Base-by-base conservation (phyloP, 257 asterid species). In the Gentiana macrophylla region DNA sequence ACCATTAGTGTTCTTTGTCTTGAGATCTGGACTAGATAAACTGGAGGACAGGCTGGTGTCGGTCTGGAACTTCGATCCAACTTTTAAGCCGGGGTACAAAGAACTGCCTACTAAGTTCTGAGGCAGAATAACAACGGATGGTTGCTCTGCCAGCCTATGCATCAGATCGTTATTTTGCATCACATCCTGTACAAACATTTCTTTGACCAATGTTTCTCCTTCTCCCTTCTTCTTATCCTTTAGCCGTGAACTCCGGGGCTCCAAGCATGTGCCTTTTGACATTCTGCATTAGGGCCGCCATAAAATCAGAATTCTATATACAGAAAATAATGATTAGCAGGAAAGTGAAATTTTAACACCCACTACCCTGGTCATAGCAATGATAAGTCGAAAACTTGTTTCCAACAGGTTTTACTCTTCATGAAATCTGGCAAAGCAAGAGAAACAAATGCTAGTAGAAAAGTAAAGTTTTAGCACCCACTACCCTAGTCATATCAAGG, bases 201-300 rank as follows among this genome's bases (percentile, higher is more conserved):
- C 86, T 74, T 92, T 92, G 59, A 92, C 83, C 75, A 92, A 73
- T 71, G 62, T 73, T 72, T 92, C 95, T 66, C 97, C 97, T 73
- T 85, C 99, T 55, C 79, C 79, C 72, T 71, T 92, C 80, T 80
- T 88, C 75, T 75, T 89, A 65, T 88, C 94, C 81, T 82, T 92
- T 53, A 88, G 63, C 37, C 99, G 79, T 15, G 91, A 85, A 79
- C 99, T 92, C 69, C 97, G 73, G 34, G 99, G 97, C 74, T 83
- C 94, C 71, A 33, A 46, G 52, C 67, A 55, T 50, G 74, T 69
- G 67, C 70, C 72, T 68, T 81, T 81, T 2, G 93, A 82, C 61
- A 71, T 74, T 49, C 99, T 92, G 84, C 72, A 69, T 33, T 12
- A 59, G 59, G 45, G 10, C 46, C 6, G 46, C 6, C 9, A 41